Conservation (phyloP, 257 asterid species). For the Cruciata laevipes region DNA sequence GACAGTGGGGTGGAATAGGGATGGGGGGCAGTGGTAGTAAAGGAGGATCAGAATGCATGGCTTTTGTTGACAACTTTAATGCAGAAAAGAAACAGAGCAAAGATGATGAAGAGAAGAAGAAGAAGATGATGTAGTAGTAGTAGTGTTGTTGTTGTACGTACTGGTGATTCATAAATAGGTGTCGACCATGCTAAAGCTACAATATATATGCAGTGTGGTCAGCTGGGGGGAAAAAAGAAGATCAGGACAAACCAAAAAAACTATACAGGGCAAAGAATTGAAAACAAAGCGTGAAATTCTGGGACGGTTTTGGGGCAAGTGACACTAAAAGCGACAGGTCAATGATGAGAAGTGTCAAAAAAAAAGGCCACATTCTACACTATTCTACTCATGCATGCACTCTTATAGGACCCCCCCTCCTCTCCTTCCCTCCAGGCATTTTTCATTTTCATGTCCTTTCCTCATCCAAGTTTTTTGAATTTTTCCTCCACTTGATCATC, state of each 20-base stretch:
- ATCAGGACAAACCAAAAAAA: conserved; percentile 7
- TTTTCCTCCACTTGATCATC: too few relatives aligned
- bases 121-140: not conserved
- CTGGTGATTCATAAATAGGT: conserved; percentile 17
- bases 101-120: not conserved
- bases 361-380: conserved; percentile 4
- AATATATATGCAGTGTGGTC: conserved; percentile 9
- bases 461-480: not conserved
- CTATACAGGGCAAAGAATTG: conserved; percentile 11
- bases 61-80: conserved; percentile 8
- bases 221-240: not conserved
- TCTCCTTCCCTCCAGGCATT: not conserved
- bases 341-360: conserved; percentile 24
- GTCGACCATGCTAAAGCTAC: conserved; percentile 23
- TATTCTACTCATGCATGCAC: conserved; percentile 3
- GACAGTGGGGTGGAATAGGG: conserved; percentile 7
- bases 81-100: conserved; percentile 14
- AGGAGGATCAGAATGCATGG: conserved; percentile 13
- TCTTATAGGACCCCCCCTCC: not conserved
- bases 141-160: not conserved
- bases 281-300: conserved; percentile 24
- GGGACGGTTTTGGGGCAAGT: conserved; percentile 20
- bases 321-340: conserved; percentile 23
- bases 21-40: conserved; percentile 15
- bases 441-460: not conserved